Evolutionary conservation across 257 asterid species (phyloP).

Genomic region (Solanum infundibuliforme): DNA sequence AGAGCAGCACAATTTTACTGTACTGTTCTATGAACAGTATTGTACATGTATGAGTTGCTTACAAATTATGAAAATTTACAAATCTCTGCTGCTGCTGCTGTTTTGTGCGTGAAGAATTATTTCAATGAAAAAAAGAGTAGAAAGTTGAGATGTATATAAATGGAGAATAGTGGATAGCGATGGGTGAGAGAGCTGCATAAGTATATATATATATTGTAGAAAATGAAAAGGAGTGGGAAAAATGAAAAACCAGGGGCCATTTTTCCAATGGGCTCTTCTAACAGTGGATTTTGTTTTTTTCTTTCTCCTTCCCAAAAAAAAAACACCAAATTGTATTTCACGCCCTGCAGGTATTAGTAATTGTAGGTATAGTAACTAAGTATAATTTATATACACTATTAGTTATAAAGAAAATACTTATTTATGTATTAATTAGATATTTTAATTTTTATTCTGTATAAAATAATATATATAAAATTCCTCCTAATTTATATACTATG

Average conservation of each 20-base stretch:
- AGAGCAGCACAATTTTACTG: background rate
- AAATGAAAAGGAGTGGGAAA: background rate
- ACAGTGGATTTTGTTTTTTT: background rate
- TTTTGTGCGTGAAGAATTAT: background rate
- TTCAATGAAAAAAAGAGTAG: too few species aligned
- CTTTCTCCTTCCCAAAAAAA: background rate
- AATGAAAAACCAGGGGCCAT: slow-evolving; percentile 4
- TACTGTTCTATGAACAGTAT: background rate
- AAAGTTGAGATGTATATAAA: background rate
- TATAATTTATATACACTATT: too few species aligned
- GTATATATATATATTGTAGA: background rate
- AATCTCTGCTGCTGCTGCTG: background rate
- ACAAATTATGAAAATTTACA: background rate
- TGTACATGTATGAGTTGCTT: background rate
- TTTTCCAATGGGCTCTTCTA: slow-evolving; percentile 1
- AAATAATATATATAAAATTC: too few species aligned
- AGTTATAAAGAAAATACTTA: too few species aligned
- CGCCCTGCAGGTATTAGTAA: too few species aligned
- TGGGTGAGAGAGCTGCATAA: background rate
- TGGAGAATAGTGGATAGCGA: background rate
- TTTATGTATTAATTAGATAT: too few species aligned
- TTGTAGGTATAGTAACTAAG: too few species aligned
- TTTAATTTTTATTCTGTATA: too few species aligned
- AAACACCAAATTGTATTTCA: background rate
- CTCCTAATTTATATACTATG: too few species aligned